Percentiles rank a stretch among this genome's conserved stretches.
These are phyloP conservation scores for Cercospora janseana DNA, from an alignment of 2,329 filamentous ascomycete genomes.

Conservation along the genomic window DNA sequence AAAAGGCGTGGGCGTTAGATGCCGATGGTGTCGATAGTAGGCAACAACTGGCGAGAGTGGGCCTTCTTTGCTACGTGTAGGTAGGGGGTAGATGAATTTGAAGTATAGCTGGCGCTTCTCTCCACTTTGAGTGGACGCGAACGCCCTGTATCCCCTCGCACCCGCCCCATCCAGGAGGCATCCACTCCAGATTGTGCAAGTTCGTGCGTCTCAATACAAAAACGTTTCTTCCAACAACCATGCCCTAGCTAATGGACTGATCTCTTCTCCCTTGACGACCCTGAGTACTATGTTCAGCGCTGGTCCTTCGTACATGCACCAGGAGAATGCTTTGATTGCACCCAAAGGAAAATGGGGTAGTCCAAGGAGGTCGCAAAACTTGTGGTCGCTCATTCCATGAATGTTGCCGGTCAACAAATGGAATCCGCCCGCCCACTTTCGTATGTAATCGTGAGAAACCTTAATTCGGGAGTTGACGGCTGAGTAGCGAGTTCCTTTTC, in stretches of 20 bases:
- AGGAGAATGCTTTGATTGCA: background rate
- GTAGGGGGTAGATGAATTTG: no score
- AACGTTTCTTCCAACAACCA: background rate
- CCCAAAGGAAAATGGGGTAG: background rate
- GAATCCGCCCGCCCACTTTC: background rate
- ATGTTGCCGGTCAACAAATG: background rate
- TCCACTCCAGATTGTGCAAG: no score
- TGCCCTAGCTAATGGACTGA: background rate
- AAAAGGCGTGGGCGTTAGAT: no score
- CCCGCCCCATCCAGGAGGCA: no score
- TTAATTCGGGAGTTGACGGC: no score
- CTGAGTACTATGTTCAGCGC: background rate
- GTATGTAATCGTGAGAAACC: background rate
- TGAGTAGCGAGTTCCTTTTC: no score
- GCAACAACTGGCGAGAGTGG: no score
- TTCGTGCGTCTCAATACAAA: background rate
- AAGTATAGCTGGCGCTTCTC: no score
- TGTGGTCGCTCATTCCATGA: background rate
- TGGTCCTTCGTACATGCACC: background rate
- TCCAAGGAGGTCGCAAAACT: background rate
- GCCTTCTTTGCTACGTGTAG: no score
- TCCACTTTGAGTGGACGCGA: no score
- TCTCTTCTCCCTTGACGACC: background rate
- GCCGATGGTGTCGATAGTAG: no score
- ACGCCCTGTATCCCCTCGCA: no score